These are phyloP conservation scores for Bryoglossum gracile DNA, from an alignment of 495 filamentous ascomycete species.

Conservation along the genomic window DNA sequence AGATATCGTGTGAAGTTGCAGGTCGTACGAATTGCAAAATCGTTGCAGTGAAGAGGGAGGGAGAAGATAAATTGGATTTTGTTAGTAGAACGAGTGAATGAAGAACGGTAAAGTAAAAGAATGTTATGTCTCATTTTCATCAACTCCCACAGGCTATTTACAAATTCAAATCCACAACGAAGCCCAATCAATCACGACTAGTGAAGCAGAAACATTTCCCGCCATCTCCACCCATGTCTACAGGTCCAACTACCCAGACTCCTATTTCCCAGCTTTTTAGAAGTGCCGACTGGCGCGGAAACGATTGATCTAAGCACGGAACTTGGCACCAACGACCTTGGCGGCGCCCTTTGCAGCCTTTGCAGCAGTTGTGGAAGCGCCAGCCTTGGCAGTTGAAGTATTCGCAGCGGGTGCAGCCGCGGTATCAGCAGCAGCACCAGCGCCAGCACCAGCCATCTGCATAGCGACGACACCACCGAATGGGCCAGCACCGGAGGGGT, in stretches of 20 bases:
- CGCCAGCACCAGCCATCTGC: slow-evolving; percentile 26
- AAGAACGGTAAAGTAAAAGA: slow-evolving; percentile 3
- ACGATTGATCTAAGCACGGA: slow-evolving; percentile 18
- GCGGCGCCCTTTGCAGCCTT: no score
- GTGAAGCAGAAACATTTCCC: slow-evolving; percentile 6
- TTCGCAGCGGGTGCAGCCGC: slow-evolving; percentile 5
- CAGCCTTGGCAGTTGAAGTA: not conserved
- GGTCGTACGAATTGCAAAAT: no score
- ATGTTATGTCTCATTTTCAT: slow-evolving; percentile 8
- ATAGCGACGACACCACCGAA: slow-evolving; percentile 35
- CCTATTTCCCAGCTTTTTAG: not conserved
- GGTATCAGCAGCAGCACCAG: slow-evolving; percentile 1
- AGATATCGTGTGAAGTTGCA: no score
- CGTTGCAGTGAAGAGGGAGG: no score
- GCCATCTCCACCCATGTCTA: not conserved
- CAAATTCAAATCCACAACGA: not conserved
- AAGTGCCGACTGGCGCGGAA: not conserved
- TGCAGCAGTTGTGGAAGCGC: no score
- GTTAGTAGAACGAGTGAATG: no score
- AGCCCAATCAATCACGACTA: not conserved
- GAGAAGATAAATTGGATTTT: no score
- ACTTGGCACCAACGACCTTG: slow-evolving; percentile 18
- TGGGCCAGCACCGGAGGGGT: slow-evolving; percentile 29
- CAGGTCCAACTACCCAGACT: not conserved
- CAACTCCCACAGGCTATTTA: not conserved